phyloP scores from a whole-genome alignment of 257 asterid genomes.

The Jacaranda copaia region DNA sequence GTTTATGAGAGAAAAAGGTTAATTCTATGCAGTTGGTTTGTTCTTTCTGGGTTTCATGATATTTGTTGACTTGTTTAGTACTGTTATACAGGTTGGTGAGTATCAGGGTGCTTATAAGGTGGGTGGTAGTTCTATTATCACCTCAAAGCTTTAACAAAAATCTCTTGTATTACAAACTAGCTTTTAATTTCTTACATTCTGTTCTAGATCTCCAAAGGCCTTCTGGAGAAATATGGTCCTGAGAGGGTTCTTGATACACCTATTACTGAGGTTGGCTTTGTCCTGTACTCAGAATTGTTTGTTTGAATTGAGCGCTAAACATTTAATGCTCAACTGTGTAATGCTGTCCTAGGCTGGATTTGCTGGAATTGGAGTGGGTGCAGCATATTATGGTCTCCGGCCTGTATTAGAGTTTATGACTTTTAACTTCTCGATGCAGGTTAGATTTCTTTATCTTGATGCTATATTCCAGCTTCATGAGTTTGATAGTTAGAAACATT shows the following conservation, averaged over 20 bases:
- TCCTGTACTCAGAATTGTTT: constrained; percentile 16
- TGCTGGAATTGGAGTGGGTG: constrained; percentile 95
- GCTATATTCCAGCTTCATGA: constrained; percentile 22
- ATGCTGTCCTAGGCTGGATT: constrained; percentile 79
- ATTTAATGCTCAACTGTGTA: constrained; percentile 25
- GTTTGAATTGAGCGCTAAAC: constrained; percentile 22
- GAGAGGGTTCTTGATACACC: constrained; percentile 92
- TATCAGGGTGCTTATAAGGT: constrained; percentile 99
- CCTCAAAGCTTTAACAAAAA: constrained; percentile 13
- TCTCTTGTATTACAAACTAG: background rate
- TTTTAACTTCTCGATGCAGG: constrained; percentile 99
- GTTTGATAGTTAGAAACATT: background rate
- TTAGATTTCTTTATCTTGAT: constrained; percentile 33
- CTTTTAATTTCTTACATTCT: constrained; percentile 24
- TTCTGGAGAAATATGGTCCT: constrained; percentile 90
- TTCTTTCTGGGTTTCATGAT: constrained; percentile 10
- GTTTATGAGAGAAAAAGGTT: constrained; percentile 15
- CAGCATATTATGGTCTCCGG: constrained; percentile 91
- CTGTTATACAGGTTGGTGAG: constrained; percentile 83
- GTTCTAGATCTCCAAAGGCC: constrained; percentile 84
- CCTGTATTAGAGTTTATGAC: constrained; percentile 97
- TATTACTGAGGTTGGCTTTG: constrained; percentile 82
- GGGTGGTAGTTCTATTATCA: constrained; percentile 33
- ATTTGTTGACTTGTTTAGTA: constrained; percentile 34
- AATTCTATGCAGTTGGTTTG: background rate